These are phyloP conservation scores for Backusella westeae DNA, from an alignment of 192 early-diverging fungal genomes.

Conservation along the genomic window DNA sequence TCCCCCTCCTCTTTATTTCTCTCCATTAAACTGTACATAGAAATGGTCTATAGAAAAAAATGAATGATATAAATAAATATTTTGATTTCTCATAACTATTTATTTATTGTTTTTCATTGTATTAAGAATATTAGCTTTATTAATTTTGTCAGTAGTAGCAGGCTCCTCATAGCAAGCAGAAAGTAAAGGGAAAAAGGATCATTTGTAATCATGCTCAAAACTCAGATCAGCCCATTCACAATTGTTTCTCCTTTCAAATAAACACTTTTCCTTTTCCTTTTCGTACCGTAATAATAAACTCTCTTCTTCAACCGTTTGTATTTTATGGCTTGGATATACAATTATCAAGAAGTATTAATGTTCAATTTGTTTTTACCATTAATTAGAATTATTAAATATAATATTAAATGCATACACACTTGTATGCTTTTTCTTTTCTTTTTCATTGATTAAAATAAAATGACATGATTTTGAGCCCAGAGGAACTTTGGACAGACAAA, in stretches of 20 bases:
- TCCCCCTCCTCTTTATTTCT: neutral
- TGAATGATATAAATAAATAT: neutral
- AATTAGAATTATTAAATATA: neutral
- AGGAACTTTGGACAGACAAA: neutral
- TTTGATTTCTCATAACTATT: neutral
- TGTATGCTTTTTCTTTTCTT: neutral
- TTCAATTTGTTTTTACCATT: neutral
- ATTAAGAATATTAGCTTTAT: neutral
- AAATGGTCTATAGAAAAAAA: neutral
- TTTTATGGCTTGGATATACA: neutral
- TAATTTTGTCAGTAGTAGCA: neutral
- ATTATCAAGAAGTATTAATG: neutral
- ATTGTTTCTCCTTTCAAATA: neutral
- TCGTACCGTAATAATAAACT: neutral
- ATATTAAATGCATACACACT: neutral
- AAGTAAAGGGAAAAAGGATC: neutral
- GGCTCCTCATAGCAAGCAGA: no score
- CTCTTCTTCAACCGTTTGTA: neutral
- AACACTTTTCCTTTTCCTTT: neutral
- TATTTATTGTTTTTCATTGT: neutral
- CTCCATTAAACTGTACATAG: neutral
- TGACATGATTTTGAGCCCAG: neutral
- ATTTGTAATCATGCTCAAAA: neutral
- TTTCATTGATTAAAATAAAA: neutral
- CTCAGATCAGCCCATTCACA: neutral